Percentiles rank a stretch among this genome's conserved stretches.
Evolutionary conservation across 306 rosid species (phyloP).

Genomic region (Malus sylvestris): DNA sequence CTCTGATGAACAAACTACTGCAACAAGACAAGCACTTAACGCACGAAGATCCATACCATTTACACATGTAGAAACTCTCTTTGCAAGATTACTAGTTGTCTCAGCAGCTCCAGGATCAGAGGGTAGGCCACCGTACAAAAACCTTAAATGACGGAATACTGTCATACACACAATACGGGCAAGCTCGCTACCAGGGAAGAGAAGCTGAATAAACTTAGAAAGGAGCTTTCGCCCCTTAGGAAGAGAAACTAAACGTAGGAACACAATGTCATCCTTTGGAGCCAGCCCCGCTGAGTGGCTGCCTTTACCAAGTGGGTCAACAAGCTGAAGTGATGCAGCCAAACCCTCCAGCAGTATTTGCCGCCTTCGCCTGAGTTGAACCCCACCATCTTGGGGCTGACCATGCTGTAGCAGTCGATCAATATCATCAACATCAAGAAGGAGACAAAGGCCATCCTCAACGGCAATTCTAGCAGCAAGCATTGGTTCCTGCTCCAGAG

Average conservation of each 20-base stretch:
- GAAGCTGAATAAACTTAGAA: slow-evolving; percentile 55
- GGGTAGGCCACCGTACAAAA: slow-evolving; percentile 76
- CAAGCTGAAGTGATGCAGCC: slow-evolving; percentile 82
- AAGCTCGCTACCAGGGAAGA: slow-evolving; percentile 76
- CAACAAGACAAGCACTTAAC: slow-evolving; percentile 86
- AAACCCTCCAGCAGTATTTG: slow-evolving; percentile 73
- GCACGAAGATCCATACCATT: slow-evolving; percentile 86
- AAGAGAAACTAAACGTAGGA: slow-evolving; percentile 74
- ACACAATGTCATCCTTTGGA: slow-evolving; percentile 83
- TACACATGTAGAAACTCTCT: slow-evolving; percentile 56
- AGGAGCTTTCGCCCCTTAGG: slow-evolving; percentile 88
- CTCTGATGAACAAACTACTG: slow-evolving; percentile 87
- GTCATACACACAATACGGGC: slow-evolving; percentile 91
- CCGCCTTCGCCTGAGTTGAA: slow-evolving; percentile 57
- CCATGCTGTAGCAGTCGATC: slow-evolving; percentile 79
- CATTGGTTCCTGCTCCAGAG: slow-evolving; percentile 97
- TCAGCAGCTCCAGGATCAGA: slow-evolving; percentile 66
- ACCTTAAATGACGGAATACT: slow-evolving; percentile 77
- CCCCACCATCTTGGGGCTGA: slow-evolving; percentile 83
- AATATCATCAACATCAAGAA: slow-evolving; percentile 94
- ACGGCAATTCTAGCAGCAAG: slow-evolving; percentile 86
- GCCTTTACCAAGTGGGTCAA: slow-evolving; percentile 74
- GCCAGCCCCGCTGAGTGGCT: slow-evolving; percentile 55
- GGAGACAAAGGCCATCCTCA: slow-evolving; percentile 92
- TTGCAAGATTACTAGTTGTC: slow-evolving; percentile 61